These are phyloP conservation scores for Tritrichomonas musculus DNA, from an alignment of 208 protist species.

Conservation along the genomic window DNA sequence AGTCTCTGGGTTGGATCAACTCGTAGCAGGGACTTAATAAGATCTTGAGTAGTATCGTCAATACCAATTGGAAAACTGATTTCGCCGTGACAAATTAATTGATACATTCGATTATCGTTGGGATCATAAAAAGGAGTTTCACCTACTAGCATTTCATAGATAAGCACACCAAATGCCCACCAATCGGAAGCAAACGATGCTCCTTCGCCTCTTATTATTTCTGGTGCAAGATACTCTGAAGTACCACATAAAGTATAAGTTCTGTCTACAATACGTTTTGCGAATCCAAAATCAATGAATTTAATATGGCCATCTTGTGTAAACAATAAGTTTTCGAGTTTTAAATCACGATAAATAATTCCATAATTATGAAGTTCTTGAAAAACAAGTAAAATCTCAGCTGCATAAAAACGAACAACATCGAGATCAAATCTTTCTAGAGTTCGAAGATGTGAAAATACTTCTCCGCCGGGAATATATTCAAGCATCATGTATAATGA, in stretches of 20 bases:
- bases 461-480: slow-evolving; percentile 28
- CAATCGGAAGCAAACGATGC: slow-evolving; percentile 7
- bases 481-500: not conserved
- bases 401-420: slow-evolving; percentile 24
- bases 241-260: slow-evolving; percentile 58
- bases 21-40: not conserved
- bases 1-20: not conserved
- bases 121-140: not conserved
- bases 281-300: slow-evolving; percentile 38
- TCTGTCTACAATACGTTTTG: slow-evolving; percentile 41
- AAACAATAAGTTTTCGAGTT: slow-evolving; percentile 45
- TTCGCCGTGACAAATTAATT: not conserved
- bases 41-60: not conserved
- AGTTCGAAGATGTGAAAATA: not conserved
- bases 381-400: slow-evolving; percentile 52
- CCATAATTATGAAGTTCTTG: slow-evolving; percentile 45
- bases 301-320: not conserved
- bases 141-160: not conserved
- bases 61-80: not conserved
- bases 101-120: not conserved
- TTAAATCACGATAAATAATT: slow-evolving; percentile 51
- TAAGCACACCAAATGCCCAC: not conserved
- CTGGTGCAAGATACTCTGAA: slow-evolving; percentile 55
- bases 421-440: not conserved
- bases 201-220: slow-evolving; percentile 33